Evolutionary conservation across 2,329 filamentous ascomycete genomes (phyloP).

Genomic region (Colletotrichum gigasporum): DNA sequence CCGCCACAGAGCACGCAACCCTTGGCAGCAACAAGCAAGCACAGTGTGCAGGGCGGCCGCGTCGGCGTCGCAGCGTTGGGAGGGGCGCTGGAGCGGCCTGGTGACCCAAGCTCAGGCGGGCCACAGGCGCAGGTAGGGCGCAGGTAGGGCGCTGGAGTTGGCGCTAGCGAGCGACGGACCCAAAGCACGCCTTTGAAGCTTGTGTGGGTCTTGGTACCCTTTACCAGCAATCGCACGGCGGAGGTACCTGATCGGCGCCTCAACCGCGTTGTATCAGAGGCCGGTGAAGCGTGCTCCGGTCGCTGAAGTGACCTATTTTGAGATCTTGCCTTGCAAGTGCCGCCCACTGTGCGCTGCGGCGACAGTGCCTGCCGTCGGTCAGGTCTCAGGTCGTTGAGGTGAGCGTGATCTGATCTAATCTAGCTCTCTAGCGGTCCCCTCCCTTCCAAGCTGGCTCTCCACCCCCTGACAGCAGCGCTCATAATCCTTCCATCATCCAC

Average conservation of each 20-base stretch:
- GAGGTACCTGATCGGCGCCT: neutral
- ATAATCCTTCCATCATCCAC: constrained; percentile 18
- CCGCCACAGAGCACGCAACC: constrained; percentile 2
- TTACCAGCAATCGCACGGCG: neutral
- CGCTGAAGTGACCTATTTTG: too few species aligned
- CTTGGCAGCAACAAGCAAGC: constrained; percentile 6
- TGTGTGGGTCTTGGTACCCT: neutral
- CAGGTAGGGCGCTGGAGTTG: neutral
- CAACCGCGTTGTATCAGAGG: neutral
- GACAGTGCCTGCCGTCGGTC: neutral
- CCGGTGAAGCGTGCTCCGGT: neutral
- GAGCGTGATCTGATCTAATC: constrained; percentile 9
- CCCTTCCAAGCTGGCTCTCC: neutral
- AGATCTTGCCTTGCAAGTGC: too few species aligned
- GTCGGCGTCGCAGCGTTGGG: neutral
- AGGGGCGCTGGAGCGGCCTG: neutral
- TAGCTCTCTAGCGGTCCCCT: neutral
- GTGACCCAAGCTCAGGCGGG: neutral
- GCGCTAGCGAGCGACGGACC: neutral
- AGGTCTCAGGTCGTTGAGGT: constrained; percentile 10
- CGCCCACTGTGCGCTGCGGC: neutral
- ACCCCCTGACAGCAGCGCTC: neutral
- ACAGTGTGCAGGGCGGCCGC: too few species aligned
- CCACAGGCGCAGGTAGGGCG: neutral
- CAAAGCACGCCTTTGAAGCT: neutral